Conservation (phyloP, 768 basidiomycete species). For the Suillus americanus region DNA sequence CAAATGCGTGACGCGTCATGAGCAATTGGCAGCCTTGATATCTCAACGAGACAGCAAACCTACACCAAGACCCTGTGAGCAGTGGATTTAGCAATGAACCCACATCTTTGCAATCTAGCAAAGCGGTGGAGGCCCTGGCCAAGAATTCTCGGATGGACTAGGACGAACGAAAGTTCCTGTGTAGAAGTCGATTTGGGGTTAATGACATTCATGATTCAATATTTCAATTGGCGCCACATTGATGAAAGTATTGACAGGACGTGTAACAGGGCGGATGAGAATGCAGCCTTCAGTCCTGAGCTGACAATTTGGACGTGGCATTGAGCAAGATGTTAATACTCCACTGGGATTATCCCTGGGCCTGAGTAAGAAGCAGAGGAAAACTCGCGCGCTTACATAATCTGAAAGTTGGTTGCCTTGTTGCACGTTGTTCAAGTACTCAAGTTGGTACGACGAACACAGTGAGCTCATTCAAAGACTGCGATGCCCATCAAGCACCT, state of each 20-base stretch:
- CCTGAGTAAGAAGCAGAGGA: not conserved
- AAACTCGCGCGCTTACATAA: slow-evolving; percentile 27
- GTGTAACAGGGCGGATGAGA: not conserved
- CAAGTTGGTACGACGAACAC: slow-evolving; percentile 5
- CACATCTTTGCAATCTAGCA: slow-evolving; percentile 16
- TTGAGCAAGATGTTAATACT: slow-evolving; percentile 11
- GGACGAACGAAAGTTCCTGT: slow-evolving; percentile 5
- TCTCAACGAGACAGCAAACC: slow-evolving; percentile 9
- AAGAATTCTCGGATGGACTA: slow-evolving; percentile 11
- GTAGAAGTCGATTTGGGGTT: not conserved
- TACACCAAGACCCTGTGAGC: slow-evolving; percentile 8
- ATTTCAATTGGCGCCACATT: not conserved
- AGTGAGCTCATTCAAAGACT: slow-evolving; percentile 12
- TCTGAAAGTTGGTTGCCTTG: slow-evolving; percentile 16
- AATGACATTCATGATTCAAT: not conserved
- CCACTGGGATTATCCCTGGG: not conserved
- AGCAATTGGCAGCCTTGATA: slow-evolving; percentile 6
- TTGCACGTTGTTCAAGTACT: slow-evolving; percentile 21
- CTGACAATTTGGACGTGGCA: not conserved
- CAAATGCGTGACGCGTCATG: slow-evolving; percentile 6
- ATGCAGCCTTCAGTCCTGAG: not conserved
- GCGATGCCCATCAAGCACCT: slow-evolving; percentile 82
- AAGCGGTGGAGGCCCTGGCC: not conserved
- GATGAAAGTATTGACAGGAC: slow-evolving; percentile 2
- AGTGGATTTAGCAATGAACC: slow-evolving; percentile 4